phyloP scores from a whole-genome alignment of 2,329 filamentous ascomycete genomes.

The Colletotrichum nymphaeae region DNA sequence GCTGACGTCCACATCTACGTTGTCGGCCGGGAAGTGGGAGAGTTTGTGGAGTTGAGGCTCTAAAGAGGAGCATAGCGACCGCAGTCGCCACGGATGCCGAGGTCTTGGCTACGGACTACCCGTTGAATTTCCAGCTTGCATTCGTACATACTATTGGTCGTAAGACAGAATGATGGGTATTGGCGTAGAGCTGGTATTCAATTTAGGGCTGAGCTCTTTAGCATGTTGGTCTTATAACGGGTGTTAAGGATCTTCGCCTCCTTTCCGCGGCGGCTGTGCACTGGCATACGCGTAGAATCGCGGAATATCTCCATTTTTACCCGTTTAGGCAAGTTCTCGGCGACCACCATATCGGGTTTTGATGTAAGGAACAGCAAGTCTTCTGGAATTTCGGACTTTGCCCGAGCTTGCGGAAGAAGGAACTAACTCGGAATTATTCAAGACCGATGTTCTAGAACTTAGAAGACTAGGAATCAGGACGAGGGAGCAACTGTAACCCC shows the following conservation, averaged over 20 bases:
- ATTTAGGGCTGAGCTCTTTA: not conserved
- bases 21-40: not conserved
- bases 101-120: not conserved
- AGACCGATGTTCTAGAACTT: not conserved
- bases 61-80: not conserved
- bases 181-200: not conserved
- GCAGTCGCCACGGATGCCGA: too few relatives aligned
- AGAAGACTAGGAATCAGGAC: not conserved
- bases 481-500: not conserved
- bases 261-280: not conserved
- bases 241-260: not conserved
- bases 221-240: not conserved
- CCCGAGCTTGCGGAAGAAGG: not conserved
- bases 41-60: not conserved
- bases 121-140: not conserved
- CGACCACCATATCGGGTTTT: not conserved
- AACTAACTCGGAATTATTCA: not conserved
- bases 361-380: not conserved
- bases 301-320: not conserved
- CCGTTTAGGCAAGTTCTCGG: not conserved
- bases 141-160: not conserved
- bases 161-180: not conserved
- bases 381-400: not conserved
- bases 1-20: not conserved
- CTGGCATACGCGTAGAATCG: not conserved